Conservation (phyloP, 306 rosid species). For the Albizia julibrissin region DNA sequence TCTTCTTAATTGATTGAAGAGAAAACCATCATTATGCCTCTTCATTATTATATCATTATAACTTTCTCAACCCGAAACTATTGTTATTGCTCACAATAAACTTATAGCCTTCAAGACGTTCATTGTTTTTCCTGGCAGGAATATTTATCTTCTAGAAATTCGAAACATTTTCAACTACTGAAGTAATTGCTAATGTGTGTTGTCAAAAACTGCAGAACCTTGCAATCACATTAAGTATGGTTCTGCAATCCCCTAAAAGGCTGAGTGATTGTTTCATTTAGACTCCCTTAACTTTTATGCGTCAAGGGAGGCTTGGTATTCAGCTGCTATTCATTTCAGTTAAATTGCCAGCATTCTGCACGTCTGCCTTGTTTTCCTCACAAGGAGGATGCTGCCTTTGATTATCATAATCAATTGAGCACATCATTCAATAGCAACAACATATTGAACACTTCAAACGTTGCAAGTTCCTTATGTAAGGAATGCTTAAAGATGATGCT, state of each 20-base stretch:
- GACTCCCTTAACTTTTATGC: constrained; percentile 18
- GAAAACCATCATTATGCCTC: background rate
- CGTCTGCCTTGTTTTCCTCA: constrained; percentile 15
- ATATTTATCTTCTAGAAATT: background rate
- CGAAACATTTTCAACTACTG: constrained; percentile 29
- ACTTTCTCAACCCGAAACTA: constrained; percentile 19
- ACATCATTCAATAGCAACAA: background rate
- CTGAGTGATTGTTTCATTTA: constrained; percentile 13
- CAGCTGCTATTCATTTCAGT: constrained; percentile 21
- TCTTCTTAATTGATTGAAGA: constrained; percentile 16
- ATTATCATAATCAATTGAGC: constrained; percentile 20
- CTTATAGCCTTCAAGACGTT: constrained; percentile 20
- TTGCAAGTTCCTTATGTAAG: constrained; percentile 24
- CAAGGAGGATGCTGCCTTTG: constrained; percentile 19
- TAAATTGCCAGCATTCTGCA: constrained; percentile 26
- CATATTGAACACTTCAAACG: constrained; percentile 10
- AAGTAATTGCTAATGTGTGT: constrained; percentile 21
- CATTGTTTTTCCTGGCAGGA: constrained; percentile 24
- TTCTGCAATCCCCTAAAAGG: constrained; percentile 8
- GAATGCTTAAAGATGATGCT: constrained; percentile 24
- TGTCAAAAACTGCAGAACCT: background rate
- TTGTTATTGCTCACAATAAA: constrained; percentile 11
- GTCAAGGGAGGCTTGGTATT: constrained; percentile 15
- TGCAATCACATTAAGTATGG: constrained; percentile 13
- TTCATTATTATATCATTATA: background rate